These are phyloP conservation scores for Aegilops longissima DNA, from an alignment of 176 grass and related monocot genomes.

Conservation along the genomic window DNA sequence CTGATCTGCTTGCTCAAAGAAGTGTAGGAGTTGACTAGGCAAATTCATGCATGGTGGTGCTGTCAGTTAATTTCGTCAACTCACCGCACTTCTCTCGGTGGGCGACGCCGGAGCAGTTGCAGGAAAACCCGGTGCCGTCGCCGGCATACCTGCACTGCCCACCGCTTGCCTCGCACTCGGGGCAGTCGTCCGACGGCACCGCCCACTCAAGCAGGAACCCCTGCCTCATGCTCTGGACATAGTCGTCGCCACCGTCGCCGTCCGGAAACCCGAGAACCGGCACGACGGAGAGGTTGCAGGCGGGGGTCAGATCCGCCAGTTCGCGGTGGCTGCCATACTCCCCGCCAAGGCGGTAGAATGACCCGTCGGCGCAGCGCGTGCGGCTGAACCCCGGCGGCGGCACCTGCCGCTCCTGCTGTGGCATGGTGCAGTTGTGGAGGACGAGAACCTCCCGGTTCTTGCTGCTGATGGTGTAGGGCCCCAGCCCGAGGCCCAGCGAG, in stretches of 20 bases:
- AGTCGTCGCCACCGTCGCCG: not conserved
- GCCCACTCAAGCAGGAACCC: constrained; percentile 38
- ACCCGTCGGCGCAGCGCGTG: not conserved
- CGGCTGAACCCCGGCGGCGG: not conserved
- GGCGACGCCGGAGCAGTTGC: constrained; percentile 6
- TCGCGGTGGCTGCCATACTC: not conserved
- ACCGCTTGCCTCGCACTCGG: constrained; percentile 25
- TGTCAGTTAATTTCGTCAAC: not conserved
- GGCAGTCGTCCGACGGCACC: not conserved
- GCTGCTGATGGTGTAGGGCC: not conserved
- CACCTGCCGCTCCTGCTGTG: fast-evolving
- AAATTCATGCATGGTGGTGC: not conserved
- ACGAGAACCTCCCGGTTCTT: constrained; percentile 9
- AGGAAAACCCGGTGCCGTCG: not conserved
- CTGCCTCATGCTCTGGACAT: not conserved
- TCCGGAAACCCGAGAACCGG: not conserved
- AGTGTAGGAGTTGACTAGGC: not conserved
- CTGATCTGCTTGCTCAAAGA: too few species aligned
- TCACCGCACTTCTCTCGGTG: constrained; percentile 6
- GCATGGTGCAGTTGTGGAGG: not conserved
- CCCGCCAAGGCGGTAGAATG: not conserved
- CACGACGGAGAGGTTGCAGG: not conserved
- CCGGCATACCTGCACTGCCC: constrained; percentile 1
- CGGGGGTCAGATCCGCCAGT: not conserved
- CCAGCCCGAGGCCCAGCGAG: not conserved